Evolutionary conservation across 1,139 yeast genomes (phyloP), one percentile per base, ranked within the genome.

Genomic region (Candida pseudocylindracea): DNA sequence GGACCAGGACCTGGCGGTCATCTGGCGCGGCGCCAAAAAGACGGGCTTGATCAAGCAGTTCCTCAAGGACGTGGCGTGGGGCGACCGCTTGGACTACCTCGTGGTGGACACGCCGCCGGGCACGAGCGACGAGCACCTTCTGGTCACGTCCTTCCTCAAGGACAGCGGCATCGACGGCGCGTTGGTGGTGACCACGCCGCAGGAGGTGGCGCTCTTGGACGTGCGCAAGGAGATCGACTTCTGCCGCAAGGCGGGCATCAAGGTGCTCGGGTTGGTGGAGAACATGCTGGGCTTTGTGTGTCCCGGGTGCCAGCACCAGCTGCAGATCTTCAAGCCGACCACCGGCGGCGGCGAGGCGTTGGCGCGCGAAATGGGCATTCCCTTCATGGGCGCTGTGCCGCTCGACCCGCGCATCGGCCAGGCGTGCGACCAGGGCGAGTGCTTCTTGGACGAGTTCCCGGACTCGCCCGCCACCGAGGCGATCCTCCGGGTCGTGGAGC

Each of bases 271-370:
- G 0, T 53, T 91, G 25, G 95, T 91, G 27, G 99, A 91, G 49
- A 91, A 91, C 49, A 91, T 91, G 99, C 71, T 93, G 7, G 98
- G 98, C 2, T 91, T 91, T 55, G 96, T 91, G 11, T 91, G 99
- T 49, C 98, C 98, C 4, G 71, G 62, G 42, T 91, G 99, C 51
- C 67, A 79, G 39, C 92, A 92, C 8, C 81, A 83, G 50, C 78
- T 93, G 0, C 72, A 75, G 44, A 85, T 91, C 10, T 91, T 91
- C 53, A 76, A 75, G 40, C 81, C 96, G 28, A 88, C 96, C 4
- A 91, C 98, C 1, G 98, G 98, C 11, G 99, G 99, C 12, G 99
- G 96, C 7, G 63, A 67, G 42, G 69, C 72, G 28, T 55, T 91
- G 35, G 91, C 96, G 36, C 54, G 73, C 42, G 98, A 88, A 36